Percentiles rank a stretch among this genome's conserved stretches.
Evolutionary conservation across 306 rosid species (phyloP).

Genomic region (Inga leiocalycina): DNA sequence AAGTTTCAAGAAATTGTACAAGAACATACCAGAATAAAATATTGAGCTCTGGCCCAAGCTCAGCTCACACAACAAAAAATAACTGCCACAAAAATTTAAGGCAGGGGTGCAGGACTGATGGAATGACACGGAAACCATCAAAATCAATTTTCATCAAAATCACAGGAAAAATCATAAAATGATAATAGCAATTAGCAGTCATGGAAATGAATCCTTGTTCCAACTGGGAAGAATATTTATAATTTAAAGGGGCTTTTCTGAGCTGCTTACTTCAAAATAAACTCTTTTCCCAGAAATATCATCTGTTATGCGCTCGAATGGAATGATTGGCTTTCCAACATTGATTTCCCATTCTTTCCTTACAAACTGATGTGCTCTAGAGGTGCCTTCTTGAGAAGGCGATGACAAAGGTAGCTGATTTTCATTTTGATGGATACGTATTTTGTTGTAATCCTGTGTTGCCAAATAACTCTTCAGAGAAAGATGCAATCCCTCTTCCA

Average conservation of each 20-base stretch:
- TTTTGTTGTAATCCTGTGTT: constrained; percentile 51
- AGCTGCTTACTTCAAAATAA: constrained; percentile 46
- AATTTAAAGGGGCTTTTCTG: constrained; percentile 24
- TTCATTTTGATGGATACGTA: constrained; percentile 51
- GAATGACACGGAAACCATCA: neutral
- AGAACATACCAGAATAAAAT: constrained; percentile 22
- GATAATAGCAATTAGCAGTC: constrained; percentile 39
- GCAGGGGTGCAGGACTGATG: neutral
- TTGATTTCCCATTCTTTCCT: constrained; percentile 54
- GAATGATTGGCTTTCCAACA: constrained; percentile 48
- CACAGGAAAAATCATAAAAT: constrained; percentile 10
- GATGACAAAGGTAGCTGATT: constrained; percentile 48
- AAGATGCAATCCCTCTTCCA: constrained; percentile 64
- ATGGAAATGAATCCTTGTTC: constrained; percentile 42
- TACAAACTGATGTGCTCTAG: constrained; percentile 46
- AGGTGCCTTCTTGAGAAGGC: constrained; percentile 57
- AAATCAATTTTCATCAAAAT: neutral
- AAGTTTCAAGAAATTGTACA: neutral
- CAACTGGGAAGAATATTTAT: constrained; percentile 26
- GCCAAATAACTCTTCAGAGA: constrained; percentile 61
- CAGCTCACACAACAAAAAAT: neutral
- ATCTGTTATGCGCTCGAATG: constrained; percentile 46
- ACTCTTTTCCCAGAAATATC: constrained; percentile 47
- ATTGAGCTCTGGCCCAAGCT: constrained; percentile 18
- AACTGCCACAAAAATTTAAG: neutral